These are phyloP conservation scores for Alternaria sp. DNA, from an alignment of 2,329 filamentous ascomycete genomes.

Conservation along the genomic window DNA sequence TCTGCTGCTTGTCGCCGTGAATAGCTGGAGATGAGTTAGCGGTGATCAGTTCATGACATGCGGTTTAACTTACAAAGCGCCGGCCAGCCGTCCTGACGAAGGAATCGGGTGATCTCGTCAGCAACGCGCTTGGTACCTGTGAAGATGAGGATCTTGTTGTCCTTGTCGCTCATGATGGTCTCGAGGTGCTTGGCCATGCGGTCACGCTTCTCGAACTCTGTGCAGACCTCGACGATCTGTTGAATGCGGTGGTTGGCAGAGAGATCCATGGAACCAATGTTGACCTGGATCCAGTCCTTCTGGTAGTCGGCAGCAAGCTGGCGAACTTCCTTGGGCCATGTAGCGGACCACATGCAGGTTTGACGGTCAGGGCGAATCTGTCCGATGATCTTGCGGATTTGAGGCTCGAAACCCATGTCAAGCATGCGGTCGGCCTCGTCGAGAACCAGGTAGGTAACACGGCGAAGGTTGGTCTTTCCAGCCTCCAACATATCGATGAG, in stretches of 20 bases:
- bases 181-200: slow-evolving; percentile 97
- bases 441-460: slow-evolving; percentile 96
- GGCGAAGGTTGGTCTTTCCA: slow-evolving; percentile 96
- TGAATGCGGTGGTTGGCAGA: slow-evolving; percentile 98
- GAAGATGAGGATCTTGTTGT: slow-evolving; percentile 95
- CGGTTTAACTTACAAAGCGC: slow-evolving; percentile 76
- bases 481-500: slow-evolving; percentile 98
- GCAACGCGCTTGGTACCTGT: slow-evolving; percentile 86
- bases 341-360: slow-evolving; percentile 99
- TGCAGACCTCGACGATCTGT: slow-evolving; percentile 95
- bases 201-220: slow-evolving; percentile 97
- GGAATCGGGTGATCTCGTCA: slow-evolving; percentile 96
- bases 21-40: slow-evolving; percentile 70
- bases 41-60: slow-evolving; percentile 4
- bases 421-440: slow-evolving; percentile 99
- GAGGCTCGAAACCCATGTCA: slow-evolving; percentile 99
- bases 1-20: slow-evolving; percentile 99
- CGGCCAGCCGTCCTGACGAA: slow-evolving; percentile 97
- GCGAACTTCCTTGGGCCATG: slow-evolving; percentile 98
- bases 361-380: slow-evolving; percentile 98
- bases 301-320: slow-evolving; percentile 90
- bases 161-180: slow-evolving; percentile 95
- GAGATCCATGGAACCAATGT: slow-evolving; percentile 95
- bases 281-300: slow-evolving; percentile 97
- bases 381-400: slow-evolving; percentile 97